Conservation (phyloP, 495 filamentous ascomycete genomes). For the Aspergillus ellipticus region DNA sequence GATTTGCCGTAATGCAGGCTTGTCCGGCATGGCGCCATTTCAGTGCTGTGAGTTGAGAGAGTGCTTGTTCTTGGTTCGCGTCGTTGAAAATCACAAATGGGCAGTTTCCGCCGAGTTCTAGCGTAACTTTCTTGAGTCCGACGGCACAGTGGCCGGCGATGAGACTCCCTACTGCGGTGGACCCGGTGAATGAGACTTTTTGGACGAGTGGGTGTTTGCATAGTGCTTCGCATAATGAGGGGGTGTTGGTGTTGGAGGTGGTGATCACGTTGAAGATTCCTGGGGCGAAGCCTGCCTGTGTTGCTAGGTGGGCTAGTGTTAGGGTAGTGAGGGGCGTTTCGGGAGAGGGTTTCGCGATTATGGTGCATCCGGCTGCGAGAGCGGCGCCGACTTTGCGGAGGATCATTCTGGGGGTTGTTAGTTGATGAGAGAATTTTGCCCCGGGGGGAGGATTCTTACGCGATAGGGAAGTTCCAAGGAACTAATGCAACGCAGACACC, state of each 20-base stretch:
- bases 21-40: slow-evolving; percentile 70
- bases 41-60: slow-evolving; percentile 54
- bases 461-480: slow-evolving; percentile 63
- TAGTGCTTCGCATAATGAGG: slow-evolving; percentile 59
- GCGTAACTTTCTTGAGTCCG: slow-evolving; percentile 66
- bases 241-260: slow-evolving; percentile 58
- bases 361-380: slow-evolving; percentile 68
- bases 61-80: slow-evolving; percentile 61
- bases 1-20: slow-evolving; percentile 71
- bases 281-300: slow-evolving; percentile 51
- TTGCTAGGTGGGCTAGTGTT: slow-evolving; percentile 50
- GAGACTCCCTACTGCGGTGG: slow-evolving; percentile 58
- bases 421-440: too few relatives aligned
- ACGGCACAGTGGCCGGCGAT: slow-evolving; percentile 56
- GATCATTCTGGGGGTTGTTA: too few relatives aligned
- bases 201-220: slow-evolving; percentile 61
- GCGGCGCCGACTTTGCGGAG: slow-evolving; percentile 67
- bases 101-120: slow-evolving; percentile 73
- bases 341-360: slow-evolving; percentile 60
- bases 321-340: slow-evolving; percentile 55
- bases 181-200: slow-evolving; percentile 74
- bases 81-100: slow-evolving; percentile 74
- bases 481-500: slow-evolving; percentile 66
- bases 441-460: too few relatives aligned
- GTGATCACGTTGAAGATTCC: slow-evolving; percentile 57